phyloP scores from a whole-genome alignment of 2,329 filamentous ascomycete genomes.

The Chaetomiaceae sp. region DNA sequence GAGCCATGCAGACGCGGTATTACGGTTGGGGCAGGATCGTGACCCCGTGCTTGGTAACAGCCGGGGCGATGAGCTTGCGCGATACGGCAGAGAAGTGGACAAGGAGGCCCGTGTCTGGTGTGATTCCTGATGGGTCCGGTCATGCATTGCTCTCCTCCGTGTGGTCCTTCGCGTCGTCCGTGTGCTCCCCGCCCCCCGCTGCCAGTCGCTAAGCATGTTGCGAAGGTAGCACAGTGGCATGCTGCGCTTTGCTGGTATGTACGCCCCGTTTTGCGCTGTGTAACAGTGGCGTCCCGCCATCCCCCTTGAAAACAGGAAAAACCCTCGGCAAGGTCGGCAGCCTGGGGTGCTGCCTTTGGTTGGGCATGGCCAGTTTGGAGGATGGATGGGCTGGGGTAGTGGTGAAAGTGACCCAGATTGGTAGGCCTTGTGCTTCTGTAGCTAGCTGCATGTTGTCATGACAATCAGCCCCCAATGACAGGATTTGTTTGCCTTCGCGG shows the following conservation, averaged over 20 bases:
- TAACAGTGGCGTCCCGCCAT: slow-evolving; percentile 3
- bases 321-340: background rate
- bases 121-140: too few species aligned
- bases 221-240: background rate
- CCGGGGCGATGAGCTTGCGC: background rate
- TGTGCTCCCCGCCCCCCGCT: too few species aligned
- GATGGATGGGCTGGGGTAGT: too few species aligned
- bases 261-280: slow-evolving; percentile 4
- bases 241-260: background rate
- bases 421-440: too few species aligned
- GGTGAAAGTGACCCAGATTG: too few species aligned
- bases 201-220: background rate
- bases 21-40: slow-evolving; percentile 8
- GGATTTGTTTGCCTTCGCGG: too few species aligned
- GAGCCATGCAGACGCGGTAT: background rate
- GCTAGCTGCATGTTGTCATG: too few species aligned
- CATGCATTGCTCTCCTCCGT: too few species aligned
- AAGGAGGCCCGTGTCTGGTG: background rate
- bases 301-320: background rate
- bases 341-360: too few species aligned
- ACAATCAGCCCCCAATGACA: too few species aligned
- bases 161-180: too few species aligned
- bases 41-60: background rate
- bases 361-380: too few species aligned
- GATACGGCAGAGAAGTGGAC: background rate